These are phyloP conservation scores for Xylariaceae sp. DNA, from an alignment of 2,329 filamentous ascomycete species.

Conservation along the genomic window DNA sequence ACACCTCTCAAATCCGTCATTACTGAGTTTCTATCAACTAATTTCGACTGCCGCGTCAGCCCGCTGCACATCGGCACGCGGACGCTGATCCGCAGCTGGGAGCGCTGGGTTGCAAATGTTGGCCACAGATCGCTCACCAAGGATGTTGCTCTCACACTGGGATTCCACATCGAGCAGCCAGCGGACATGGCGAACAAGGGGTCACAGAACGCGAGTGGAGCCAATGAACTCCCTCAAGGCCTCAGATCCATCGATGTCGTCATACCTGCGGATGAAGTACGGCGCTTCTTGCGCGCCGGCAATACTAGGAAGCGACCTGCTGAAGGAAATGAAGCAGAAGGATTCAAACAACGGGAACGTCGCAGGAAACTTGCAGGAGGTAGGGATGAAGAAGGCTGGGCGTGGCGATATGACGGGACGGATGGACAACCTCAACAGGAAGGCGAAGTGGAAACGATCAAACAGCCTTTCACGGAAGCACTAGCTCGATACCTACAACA, in stretches of 20 bases:
- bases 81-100: constrained; percentile 47
- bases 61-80: constrained; percentile 47
- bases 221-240: constrained; percentile 19
- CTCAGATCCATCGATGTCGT: constrained; percentile 49
- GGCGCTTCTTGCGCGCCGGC: constrained; percentile 43
- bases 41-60: constrained; percentile 55
- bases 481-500: constrained; percentile 46
- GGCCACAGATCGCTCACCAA: constrained; percentile 35
- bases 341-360: constrained; percentile 28
- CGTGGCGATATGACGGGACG: constrained; percentile 36
- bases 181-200: constrained; percentile 8
- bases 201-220: neutral
- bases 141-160: constrained; percentile 49
- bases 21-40: constrained; percentile 47
- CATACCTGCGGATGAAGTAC: constrained; percentile 45
- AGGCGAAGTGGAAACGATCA: constrained; percentile 3
- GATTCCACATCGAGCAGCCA: constrained; percentile 43
- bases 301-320: constrained; percentile 18
- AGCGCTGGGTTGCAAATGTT: constrained; percentile 45
- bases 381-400: constrained; percentile 50
- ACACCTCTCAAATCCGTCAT: constrained; percentile 46
- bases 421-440: neutral
- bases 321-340: constrained; percentile 1
- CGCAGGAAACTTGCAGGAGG: constrained; percentile 45
- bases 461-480: constrained; percentile 48